Evolutionary conservation across 345 rosid genomes (phyloP).

Genomic region (Eutrema yunnanense): DNA sequence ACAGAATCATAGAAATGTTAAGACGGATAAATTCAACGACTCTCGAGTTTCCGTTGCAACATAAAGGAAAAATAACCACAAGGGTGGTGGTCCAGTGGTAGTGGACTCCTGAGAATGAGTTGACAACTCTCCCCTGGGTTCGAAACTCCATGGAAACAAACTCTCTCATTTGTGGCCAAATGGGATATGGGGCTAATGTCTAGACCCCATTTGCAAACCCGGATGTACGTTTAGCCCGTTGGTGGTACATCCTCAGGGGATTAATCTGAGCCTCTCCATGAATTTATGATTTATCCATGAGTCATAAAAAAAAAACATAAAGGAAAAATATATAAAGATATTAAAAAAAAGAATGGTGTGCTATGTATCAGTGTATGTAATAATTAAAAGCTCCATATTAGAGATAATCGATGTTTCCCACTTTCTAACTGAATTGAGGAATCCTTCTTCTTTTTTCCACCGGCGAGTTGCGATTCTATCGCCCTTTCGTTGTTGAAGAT

Average conservation of each 20-base stretch:
- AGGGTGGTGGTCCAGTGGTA: no score
- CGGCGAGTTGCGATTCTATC: constrained; percentile 1
- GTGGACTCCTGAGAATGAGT: no score
- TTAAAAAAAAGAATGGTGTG: background rate
- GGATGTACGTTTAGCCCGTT: no score
- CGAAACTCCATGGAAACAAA: no score
- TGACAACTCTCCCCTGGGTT: no score
- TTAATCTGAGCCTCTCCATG: no score
- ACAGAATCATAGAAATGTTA: background rate
- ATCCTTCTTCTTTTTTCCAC: background rate
- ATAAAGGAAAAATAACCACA: background rate
- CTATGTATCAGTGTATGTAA: background rate
- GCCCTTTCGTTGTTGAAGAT: background rate
- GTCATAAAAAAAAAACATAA: no score
- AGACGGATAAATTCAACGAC: background rate
- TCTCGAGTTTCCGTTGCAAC: background rate
- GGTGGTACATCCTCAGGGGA: no score
- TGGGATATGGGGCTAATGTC: no score
- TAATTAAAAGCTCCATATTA: background rate
- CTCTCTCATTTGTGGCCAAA: no score
- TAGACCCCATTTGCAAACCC: no score
- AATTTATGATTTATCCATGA: no score
- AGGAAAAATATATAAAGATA: background rate
- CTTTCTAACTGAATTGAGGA: background rate
- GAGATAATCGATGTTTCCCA: constrained; percentile 7